phyloP scores from a whole-genome alignment of 257 asterid genomes.

The Solanum medicagineum region DNA sequence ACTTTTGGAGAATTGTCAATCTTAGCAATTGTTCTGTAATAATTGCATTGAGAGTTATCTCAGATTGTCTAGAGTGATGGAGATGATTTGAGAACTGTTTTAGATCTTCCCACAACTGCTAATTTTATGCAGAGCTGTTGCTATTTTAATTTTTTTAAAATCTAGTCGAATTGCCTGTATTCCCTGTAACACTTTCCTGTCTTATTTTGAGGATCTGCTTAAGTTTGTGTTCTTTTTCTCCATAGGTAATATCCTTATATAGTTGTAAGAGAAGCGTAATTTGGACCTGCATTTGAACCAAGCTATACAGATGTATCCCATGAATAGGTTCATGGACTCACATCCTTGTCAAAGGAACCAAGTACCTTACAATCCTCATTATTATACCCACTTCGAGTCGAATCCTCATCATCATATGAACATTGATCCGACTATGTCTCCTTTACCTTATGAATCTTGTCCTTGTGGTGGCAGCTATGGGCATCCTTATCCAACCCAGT shows the following conservation, averaged over 20 bases:
- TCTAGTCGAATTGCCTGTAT: neutral
- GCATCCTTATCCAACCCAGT: constrained; percentile 11
- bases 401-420: constrained; percentile 18
- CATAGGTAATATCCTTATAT: neutral
- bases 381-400: constrained; percentile 15
- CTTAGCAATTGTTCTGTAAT: no score
- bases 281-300: neutral
- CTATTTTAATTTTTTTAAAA: no score
- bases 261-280: neutral
- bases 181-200: neutral
- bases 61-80: no score
- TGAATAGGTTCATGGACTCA: constrained; percentile 14
- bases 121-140: neutral
- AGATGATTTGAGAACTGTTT: neutral
- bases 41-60: no score
- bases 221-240: neutral
- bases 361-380: constrained; percentile 15
- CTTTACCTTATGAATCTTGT: constrained; percentile 19
- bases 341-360: constrained; percentile 33
- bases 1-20: no score
- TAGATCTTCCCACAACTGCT: neutral
- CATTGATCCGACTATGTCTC: constrained; percentile 11
- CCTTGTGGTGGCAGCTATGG: constrained; percentile 32
- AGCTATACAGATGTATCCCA: constrained; percentile 19
- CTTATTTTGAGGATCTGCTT: neutral